Conservation (phyloP, 116 monocot genomes). For the Iris pallida region DNA sequence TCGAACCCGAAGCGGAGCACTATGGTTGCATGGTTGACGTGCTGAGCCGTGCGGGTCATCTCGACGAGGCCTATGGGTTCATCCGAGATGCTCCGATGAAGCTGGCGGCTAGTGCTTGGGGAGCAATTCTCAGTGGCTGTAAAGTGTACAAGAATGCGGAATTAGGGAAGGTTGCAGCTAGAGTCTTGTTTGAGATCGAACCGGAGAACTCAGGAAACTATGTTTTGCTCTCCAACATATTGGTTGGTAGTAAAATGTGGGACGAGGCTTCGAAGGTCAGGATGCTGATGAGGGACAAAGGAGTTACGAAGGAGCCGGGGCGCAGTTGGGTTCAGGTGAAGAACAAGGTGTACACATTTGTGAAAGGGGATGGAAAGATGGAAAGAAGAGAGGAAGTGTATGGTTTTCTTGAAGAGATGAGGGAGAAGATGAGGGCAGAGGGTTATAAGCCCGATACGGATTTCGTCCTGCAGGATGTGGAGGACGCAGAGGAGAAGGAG, state of each 20-base stretch:
- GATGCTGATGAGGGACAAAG: constrained; percentile 48
- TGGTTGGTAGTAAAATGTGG: constrained; percentile 32
- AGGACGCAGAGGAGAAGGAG: constrained; percentile 40
- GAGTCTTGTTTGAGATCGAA: constrained; percentile 49
- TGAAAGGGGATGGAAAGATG: constrained; percentile 44
- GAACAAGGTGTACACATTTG: constrained; percentile 44
- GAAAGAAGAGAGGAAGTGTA: constrained; percentile 28
- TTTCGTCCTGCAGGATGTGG: constrained; percentile 27
- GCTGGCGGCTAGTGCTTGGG: constrained; percentile 50
- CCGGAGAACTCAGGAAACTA: constrained; percentile 63
- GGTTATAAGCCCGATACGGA: constrained; percentile 42
- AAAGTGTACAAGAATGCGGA: constrained; percentile 50
- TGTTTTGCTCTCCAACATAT: constrained; percentile 43
- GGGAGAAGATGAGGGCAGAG: constrained; percentile 41
- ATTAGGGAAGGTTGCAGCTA: constrained; percentile 45
- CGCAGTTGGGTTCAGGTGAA: constrained; percentile 60
- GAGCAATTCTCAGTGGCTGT: constrained; percentile 51
- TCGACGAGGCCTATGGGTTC: constrained; percentile 42
- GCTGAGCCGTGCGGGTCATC: constrained; percentile 43
- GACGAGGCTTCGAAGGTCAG: constrained; percentile 45
- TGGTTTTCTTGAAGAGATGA: constrained; percentile 30
- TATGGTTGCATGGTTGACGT: constrained; percentile 66
- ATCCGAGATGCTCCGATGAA: constrained; percentile 46
- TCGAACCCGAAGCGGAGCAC: constrained; percentile 48
- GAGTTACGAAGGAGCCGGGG: constrained; percentile 44